phyloP scores from a whole-genome alignment of 2,329 filamentous ascomycete species.

The Helicocarpus griseus region DNA sequence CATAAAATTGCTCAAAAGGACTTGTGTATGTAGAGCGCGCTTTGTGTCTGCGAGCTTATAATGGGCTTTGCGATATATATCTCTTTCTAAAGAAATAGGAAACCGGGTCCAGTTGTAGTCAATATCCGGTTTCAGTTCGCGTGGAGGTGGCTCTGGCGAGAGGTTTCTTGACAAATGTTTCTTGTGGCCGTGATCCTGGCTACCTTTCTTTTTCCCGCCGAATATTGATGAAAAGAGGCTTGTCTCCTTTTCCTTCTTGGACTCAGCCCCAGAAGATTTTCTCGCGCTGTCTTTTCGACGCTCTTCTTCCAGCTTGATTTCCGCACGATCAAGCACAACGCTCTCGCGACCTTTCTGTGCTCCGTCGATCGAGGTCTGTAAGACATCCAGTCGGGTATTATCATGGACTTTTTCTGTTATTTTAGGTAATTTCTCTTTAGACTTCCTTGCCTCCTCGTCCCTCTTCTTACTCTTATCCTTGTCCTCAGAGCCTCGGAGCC shows the following conservation, averaged over 20 bases:
- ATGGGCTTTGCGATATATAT: slow-evolving; percentile 97
- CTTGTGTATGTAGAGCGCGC: slow-evolving; percentile 83
- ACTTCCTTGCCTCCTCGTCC: slow-evolving; percentile 53
- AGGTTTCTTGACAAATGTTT: slow-evolving; percentile 63
- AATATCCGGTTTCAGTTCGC: slow-evolving; percentile 69
- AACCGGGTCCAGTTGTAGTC: slow-evolving; percentile 97
- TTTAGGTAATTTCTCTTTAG: slow-evolving; percentile 51
- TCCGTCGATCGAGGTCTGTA: slow-evolving; percentile 77
- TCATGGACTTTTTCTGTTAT: slow-evolving; percentile 55
- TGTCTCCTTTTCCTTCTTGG: slow-evolving; percentile 78
- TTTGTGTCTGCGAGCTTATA: slow-evolving; percentile 98
- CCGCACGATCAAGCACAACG: slow-evolving; percentile 71
- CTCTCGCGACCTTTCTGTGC: slow-evolving; percentile 55
- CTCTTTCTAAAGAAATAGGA: slow-evolving; percentile 86
- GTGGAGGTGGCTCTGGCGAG: slow-evolving; percentile 70
- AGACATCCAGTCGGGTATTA: slow-evolving; percentile 70
- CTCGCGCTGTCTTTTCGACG: slow-evolving; percentile 76
- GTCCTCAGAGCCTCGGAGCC: slow-evolving; percentile 67
- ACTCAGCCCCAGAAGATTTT: slow-evolving; percentile 56
- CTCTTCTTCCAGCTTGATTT: slow-evolving; percentile 56
- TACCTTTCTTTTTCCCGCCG: slow-evolving; percentile 78
- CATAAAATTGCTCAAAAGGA: slow-evolving; percentile 98
- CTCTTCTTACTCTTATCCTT: slow-evolving; percentile 51
- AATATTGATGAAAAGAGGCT: slow-evolving; percentile 92
- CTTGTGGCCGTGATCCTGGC: slow-evolving; percentile 59